Evolutionary conservation across 2,329 filamentous ascomycete genomes (phyloP).

Genomic region (Ophiobolus disseminans): DNA sequence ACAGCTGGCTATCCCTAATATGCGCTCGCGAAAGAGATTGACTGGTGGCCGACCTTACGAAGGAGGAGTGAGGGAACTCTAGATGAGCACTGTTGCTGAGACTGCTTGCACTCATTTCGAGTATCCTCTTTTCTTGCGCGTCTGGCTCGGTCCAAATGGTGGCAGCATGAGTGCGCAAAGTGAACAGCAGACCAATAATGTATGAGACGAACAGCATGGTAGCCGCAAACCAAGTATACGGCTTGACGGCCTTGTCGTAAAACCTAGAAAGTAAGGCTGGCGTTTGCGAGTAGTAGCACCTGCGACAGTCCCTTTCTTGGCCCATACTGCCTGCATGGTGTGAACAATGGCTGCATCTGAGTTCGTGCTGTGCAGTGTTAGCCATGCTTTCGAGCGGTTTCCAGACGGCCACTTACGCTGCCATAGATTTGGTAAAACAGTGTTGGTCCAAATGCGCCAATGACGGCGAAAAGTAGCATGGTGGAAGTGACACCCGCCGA

Average conservation of each 20-base stretch:
- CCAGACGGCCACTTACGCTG: constrained; percentile 59
- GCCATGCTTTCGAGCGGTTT: constrained; percentile 17
- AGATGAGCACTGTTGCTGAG: constrained; percentile 40
- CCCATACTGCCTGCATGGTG: constrained; percentile 60
- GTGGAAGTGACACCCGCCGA: constrained; percentile 97
- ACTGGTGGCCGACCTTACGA: constrained; percentile 39
- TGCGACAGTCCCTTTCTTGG: constrained; percentile 74
- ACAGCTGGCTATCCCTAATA: constrained; percentile 85
- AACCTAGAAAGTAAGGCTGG: constrained; percentile 86
- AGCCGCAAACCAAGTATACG: constrained; percentile 91
- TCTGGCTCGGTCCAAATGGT: constrained; percentile 90
- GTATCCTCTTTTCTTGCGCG: constrained; percentile 54
- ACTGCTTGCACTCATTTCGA: constrained; percentile 48
- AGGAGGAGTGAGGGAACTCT: constrained; percentile 38
- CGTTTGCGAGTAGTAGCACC: constrained; percentile 91
- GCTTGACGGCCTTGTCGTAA: constrained; percentile 87
- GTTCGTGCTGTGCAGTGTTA: constrained; percentile 72
- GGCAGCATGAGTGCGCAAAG: constrained; percentile 90
- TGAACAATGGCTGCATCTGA: constrained; percentile 76
- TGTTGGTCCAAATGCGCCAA: constrained; percentile 93
- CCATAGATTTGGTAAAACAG: constrained; percentile 99
- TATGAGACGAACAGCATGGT: constrained; percentile 89
- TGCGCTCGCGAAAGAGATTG: constrained; percentile 56
- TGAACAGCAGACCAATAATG: constrained; percentile 93
- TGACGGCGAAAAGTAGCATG: constrained; percentile 95